Conservation (phyloP, 1,139 yeast species). For the Yamadazyma dendronema region DNA sequence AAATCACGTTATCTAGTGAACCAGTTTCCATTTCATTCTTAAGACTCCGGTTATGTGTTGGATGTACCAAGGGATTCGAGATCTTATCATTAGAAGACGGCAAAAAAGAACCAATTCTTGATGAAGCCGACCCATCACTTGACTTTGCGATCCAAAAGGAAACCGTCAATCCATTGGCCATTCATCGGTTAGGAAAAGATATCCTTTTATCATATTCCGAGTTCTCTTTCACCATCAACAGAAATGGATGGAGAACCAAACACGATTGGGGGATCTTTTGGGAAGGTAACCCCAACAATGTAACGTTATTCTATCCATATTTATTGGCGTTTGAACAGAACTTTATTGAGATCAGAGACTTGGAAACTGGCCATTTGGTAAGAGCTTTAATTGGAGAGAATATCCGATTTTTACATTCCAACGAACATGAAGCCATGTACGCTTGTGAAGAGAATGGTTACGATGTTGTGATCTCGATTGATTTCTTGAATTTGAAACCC, state of each 20-base stretch:
- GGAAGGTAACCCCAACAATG: constrained; percentile 94
- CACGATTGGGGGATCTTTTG: constrained; percentile 94
- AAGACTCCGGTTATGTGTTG: constrained; percentile 86
- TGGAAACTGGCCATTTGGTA: constrained; percentile 80
- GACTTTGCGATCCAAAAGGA: constrained; percentile 93
- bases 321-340: constrained; percentile 85
- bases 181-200: constrained; percentile 85
- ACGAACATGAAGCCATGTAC: constrained; percentile 90
- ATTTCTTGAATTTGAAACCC: constrained; percentile 62
- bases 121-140: constrained; percentile 94
- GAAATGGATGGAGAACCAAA: constrained; percentile 94
- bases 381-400: constrained; percentile 95
- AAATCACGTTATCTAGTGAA: constrained; percentile 79
- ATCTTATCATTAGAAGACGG: constrained; percentile 82
- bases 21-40: constrained; percentile 90
- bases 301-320: constrained; percentile 93
- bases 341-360: constrained; percentile 89
- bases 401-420: constrained; percentile 81
- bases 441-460: constrained; percentile 90
- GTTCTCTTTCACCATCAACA: constrained; percentile 89
- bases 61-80: constrained; percentile 95
- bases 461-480: constrained; percentile 88
- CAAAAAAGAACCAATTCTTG: constrained; percentile 73
- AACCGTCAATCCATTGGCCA: constrained; percentile 79
- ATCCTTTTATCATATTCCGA: constrained; percentile 86